Evolutionary conservation across 1,139 yeast species (phyloP), one percentile per base, ranked within the genome.

Genomic region (Sugiyamaella japonica): DNA sequence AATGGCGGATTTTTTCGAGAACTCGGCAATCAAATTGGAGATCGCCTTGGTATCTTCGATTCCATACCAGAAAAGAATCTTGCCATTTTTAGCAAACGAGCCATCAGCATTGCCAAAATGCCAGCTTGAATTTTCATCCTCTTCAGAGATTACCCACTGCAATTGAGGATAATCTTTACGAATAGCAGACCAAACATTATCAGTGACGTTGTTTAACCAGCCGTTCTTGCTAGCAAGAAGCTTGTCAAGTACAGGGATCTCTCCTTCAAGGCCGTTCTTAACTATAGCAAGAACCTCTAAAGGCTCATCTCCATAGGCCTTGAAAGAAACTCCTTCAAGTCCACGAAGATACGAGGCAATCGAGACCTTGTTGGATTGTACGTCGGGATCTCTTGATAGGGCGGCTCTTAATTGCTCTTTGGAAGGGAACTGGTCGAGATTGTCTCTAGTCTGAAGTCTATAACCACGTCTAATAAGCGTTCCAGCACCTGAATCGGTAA

Each of bases 401-500:
- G 93, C 95, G 50, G 78, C 72, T 73, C 96, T 81, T 64, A 91
- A 80, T 54, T 83, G 76, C 68, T 89, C 97, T 65, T 86, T 81
- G 40, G 88, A 80, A 31, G 74, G 68, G 69, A 91, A 89, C 58
- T 89, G 93, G 51, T 77, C 75, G 57, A 89, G 76, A 43, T 86
- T 80, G 57, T 68, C 69, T 70, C 89, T 82, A 65, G 85, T 85
- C 56, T 86, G 74, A 63, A 93, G 80, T 74, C 89, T 89, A 76
- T 93, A 89, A 59, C 99, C 99, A 73, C 99, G 84, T 80, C 99
- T 86, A 66, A 93, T 90, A 76, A 93, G 80, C 51, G 99, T 93
- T 68, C 99, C 99, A 47, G 99, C 99, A 72, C 99, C 99, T 13
- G 97, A 87, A 70, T 95, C 99, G 50, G 99, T 93, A 74, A 93